These are phyloP conservation scores for Whalleya microplaca DNA, from an alignment of 2,329 filamentous ascomycete species.

Conservation along the genomic window DNA sequence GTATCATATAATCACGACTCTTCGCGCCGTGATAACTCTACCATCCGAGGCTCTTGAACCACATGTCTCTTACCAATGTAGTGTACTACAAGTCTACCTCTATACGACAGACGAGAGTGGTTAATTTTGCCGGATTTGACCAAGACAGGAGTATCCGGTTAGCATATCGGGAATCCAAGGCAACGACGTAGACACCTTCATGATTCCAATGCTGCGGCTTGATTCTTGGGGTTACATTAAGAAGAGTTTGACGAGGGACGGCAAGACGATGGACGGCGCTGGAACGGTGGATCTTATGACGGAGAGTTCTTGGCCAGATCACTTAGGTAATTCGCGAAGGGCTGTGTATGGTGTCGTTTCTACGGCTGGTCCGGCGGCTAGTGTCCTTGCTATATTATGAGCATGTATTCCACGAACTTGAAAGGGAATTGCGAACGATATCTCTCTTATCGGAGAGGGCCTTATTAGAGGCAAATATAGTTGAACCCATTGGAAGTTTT, in stretches of 20 bases:
- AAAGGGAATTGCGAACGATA: conserved; percentile 7
- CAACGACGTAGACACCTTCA: conserved; percentile 1
- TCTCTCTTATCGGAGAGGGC: conserved; percentile 1
- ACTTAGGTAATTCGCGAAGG: conserved; percentile 1
- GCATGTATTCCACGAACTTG: conserved; percentile 15
- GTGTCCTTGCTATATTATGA: conserved; percentile 21
- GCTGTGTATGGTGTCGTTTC: conserved; percentile 12
- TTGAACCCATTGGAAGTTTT: background rate
- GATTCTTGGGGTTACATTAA: conserved; percentile 1
- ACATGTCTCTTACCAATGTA: conserved; percentile 1
- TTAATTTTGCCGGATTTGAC: conserved; percentile 6
- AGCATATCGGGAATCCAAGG: conserved; percentile 2
- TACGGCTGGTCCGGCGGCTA: conserved; percentile 29
- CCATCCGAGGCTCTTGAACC: background rate
- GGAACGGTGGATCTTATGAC: conserved; percentile 5
- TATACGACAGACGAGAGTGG: background rate
- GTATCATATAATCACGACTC: background rate
- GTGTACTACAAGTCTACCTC: background rate
- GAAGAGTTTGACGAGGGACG: conserved; percentile 6
- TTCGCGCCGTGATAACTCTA: background rate
- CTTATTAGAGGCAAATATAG: background rate
- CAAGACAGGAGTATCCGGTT: conserved; percentile 9
- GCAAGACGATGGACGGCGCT: conserved; percentile 10
- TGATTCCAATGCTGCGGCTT: conserved; percentile 2
- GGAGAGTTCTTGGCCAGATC: conserved; percentile 11